These are phyloP conservation scores for Akanthomyces uredinophilus DNA, from an alignment of 2,329 filamentous ascomycete genomes.

Conservation along the genomic window DNA sequence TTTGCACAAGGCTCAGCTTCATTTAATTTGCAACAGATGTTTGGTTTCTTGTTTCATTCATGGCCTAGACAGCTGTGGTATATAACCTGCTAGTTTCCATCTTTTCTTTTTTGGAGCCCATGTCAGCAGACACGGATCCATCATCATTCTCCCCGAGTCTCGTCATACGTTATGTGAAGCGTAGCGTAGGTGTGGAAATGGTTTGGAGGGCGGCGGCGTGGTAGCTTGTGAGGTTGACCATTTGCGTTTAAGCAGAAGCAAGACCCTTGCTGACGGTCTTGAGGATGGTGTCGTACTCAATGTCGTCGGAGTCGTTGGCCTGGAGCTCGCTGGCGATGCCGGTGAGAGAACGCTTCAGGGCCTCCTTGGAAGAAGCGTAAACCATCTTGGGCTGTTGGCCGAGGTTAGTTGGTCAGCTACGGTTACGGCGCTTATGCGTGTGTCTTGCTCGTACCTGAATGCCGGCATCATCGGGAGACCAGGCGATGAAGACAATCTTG, in stretches of 20 bases:
- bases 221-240: neutral
- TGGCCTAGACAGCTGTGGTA: constrained; percentile 13
- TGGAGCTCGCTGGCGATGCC: constrained; percentile 73
- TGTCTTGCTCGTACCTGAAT: constrained; percentile 56
- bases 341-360: constrained; percentile 72
- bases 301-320: constrained; percentile 78
- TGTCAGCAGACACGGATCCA: neutral
- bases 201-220: neutral
- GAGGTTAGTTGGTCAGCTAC: constrained; percentile 8
- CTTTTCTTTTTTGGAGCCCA: neutral
- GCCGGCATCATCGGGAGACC: constrained; percentile 75
- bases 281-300: constrained; percentile 70
- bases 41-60: neutral
- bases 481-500: constrained; percentile 75
- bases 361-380: constrained; percentile 84
- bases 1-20: neutral
- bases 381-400: constrained; percentile 71
- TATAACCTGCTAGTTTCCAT: constrained; percentile 14
- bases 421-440: too few relatives aligned
- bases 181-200: neutral
- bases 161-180: constrained; percentile 2
- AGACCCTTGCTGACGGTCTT: constrained; percentile 60
- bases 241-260: constrained; percentile 45
- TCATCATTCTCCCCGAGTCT: neutral
- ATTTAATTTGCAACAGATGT: neutral